Base-by-base conservation (phyloP, 805 yeast species). In the Lachancea dasiensis region DNA sequence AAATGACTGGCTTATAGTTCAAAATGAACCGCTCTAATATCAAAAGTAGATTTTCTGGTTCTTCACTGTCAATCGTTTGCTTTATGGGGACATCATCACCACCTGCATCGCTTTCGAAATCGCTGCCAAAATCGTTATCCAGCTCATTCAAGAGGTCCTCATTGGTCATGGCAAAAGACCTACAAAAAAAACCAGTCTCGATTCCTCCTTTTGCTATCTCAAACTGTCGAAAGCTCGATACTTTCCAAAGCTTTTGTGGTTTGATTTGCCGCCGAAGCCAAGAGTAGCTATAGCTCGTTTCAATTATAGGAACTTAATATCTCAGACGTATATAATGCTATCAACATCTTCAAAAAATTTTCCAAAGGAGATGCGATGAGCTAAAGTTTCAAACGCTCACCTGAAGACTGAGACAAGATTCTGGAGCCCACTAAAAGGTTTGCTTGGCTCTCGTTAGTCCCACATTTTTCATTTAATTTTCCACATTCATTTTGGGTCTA, bases 121-220 rank as follows among this genome's bases (percentile, higher is more conserved):
- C 36, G 10, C 25, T 19, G 10, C 19, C 37, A 16, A 40, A 30
- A 30, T 36, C 44, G 4, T 27, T 30, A 14, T 40, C 23, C 10
- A 42, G 39, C 13, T 45, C 43, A 27, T 40, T 32, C 18, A 44
- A 29, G 15, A 41, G 32, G 19, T 41, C 40, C 11, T 37, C 29
- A 23, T 44, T 43, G 10, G 23, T 29, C 40, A 36, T 36, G n/a
- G 14, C 18, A 30, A 5, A 6, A 17, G 18, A 6, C 22, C 15
- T 26, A 6, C 13, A 26, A 9, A 11, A 26, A 26, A n/a, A n/a
- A n/a, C n/a, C n/a, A n/a, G n/a, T n/a, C n/a, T n/a, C n/a, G n/a
- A n/a, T n/a, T n/a, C n/a, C n/a, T n/a, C n/a, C n/a, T n/a, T n/a
- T n/a, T n/a, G n/a, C n/a, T n/a, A n/a, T n/a, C n/a, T n/a, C n/a